Percentiles rank a stretch among this genome's conserved stretches.
Conservation (phyloP, 2,329 filamentous ascomycete genomes). For the Fusarium sp. region DNA sequence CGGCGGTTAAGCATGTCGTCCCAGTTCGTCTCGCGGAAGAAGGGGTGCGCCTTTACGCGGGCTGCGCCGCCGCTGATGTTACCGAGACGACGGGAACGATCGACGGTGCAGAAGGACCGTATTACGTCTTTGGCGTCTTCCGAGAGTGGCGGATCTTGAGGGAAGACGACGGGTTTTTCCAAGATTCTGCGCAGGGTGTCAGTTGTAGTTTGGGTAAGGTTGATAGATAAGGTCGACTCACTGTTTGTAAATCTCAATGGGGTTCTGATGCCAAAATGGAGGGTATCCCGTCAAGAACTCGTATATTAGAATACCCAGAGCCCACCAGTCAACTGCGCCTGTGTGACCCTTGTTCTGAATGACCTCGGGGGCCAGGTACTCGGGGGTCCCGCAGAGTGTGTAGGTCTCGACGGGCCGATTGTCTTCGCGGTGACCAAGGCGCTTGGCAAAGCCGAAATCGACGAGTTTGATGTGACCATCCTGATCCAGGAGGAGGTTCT, state of each 20-base stretch:
- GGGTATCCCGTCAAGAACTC: constrained; percentile 86
- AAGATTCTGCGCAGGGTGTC: constrained; percentile 66
- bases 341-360: constrained; percentile 82
- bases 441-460: constrained; percentile 86
- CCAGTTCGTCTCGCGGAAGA: constrained; percentile 78
- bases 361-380: constrained; percentile 84
- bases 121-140: constrained; percentile 77
- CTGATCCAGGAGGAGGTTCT: constrained; percentile 79
- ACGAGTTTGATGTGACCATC: constrained; percentile 83
- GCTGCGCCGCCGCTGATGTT: constrained; percentile 78
- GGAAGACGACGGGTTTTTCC: constrained; percentile 78
- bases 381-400: constrained; percentile 82
- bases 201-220: constrained; percentile 1
- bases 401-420: constrained; percentile 72
- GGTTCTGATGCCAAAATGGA: constrained; percentile 86
- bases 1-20: constrained; percentile 71
- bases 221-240: constrained; percentile 48
- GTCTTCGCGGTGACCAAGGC: constrained; percentile 64
- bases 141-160: constrained; percentile 70
- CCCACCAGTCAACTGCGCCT: constrained; percentile 86
- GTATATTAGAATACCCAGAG: constrained; percentile 81
- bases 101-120: constrained; percentile 76
- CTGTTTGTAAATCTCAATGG: constrained; percentile 86
- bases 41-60: constrained; percentile 76
- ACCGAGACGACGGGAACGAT: constrained; percentile 77